Evolutionary conservation across 2,329 filamentous ascomycete genomes (phyloP), one percentile per base, ranked within the genome.

Genomic region (Cordyceps pruinosa): DNA sequence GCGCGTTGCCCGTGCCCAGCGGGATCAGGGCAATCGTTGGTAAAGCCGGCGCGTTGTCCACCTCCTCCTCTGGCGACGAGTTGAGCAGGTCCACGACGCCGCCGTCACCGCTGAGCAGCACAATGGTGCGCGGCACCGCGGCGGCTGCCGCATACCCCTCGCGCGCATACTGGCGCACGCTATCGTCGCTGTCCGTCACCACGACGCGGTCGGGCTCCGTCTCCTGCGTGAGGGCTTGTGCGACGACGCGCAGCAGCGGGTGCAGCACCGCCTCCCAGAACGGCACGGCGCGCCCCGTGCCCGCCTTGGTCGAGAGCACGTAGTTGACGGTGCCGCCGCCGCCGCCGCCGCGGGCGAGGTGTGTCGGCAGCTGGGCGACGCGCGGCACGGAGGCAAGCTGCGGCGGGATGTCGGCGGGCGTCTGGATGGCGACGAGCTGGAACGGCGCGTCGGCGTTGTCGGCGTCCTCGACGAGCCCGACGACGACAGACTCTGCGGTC

Each of bases 91-190:
- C 93, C 19, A 91, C 81, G 2, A 96, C 71, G 6, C 91, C 93
- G 15, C 93, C 93, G 69, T 97, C 93, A 7, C 93, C 93, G 49
- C 88, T 93, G 5, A 97, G 77, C 13, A 97, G 79, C 30, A 97
- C 72, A 26, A 97, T 77, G 0, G 85, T 85, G 66, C 86, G 52
- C 28, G 61, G 53, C 53, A 60, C 26, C 12, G 7, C 56, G n/a
- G 58, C 57, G n/a, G 68, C 15, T 1, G 34, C n/a, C 2, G 41
- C 19, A 9, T 49, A 63, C 5, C 77, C 62, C 2, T 63, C 46
- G 3, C 61, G 64, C 0, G 87, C 82, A 54, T 95, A 82, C 1
- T 87, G 75, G 6, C 77, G 75, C 41, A 97, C 80, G 13, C 82
- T 88, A 2, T 82, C 72, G 1, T 80, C 74, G 30, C 81, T 86